Evolutionary conservation across 2,329 filamentous ascomycete species (phyloP).

Genomic region (Fusarium transvaalense): DNA sequence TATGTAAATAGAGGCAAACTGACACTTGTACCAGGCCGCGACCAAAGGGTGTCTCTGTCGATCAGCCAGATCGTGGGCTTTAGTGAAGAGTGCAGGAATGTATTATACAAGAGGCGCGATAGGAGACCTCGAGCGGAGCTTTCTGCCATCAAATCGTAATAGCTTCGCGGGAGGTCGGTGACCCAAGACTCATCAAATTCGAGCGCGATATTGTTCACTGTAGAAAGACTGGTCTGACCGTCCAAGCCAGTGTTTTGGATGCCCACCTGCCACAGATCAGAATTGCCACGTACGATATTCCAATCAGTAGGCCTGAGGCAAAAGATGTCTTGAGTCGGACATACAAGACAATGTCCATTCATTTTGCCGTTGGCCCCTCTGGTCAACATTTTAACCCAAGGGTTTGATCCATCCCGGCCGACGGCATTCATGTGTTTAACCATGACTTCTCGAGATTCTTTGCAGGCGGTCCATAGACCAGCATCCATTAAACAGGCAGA

Average conservation of each 20-base stretch:
- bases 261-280: not conserved
- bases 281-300: not conserved
- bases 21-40: too few species aligned
- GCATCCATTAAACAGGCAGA: constrained; percentile 4
- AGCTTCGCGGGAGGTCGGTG: not conserved
- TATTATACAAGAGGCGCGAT: not conserved
- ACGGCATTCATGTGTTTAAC: not conserved
- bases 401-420: fast-evolving
- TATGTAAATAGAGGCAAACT: fast-evolving
- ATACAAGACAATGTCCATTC: not conserved
- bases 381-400: not conserved
- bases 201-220: not conserved
- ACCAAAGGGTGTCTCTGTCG: not conserved
- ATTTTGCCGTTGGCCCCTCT: fast-evolving
- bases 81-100: too few species aligned
- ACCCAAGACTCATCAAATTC: not conserved
- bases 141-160: not conserved
- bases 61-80: not conserved
- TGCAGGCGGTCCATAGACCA: constrained; percentile 17
- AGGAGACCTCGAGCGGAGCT: not conserved
- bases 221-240: fast-evolving
- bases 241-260: not conserved
- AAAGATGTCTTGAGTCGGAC: not conserved
- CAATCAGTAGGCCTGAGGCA: not conserved
- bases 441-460: constrained; percentile 4